Percentiles rank a stretch among this genome's conserved stretches.
These are phyloP conservation scores for Ogataea trehaloabstinens DNA, from an alignment of 805 yeast species.

Conservation along the genomic window DNA sequence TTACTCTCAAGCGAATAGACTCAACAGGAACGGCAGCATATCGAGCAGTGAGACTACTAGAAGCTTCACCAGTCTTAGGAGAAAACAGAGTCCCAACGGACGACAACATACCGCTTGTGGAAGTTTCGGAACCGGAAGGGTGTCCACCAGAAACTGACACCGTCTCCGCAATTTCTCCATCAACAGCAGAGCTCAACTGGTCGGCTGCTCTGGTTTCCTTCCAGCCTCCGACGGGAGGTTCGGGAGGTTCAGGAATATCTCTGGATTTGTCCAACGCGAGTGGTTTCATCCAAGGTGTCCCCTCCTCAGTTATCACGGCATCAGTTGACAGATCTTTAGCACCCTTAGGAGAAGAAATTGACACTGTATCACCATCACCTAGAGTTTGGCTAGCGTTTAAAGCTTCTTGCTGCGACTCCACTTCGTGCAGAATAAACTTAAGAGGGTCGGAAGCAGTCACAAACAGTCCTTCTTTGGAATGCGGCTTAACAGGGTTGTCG, in stretches of 20 bases:
- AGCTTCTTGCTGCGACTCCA: not conserved
- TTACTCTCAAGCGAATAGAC: constrained; percentile 8
- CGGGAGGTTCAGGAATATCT: constrained; percentile 5
- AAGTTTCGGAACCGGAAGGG: too few relatives aligned
- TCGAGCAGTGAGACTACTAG: constrained; percentile 15
- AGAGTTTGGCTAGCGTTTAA: too few relatives aligned
- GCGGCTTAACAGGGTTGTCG: constrained; percentile 36
- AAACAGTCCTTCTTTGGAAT: constrained; percentile 33
- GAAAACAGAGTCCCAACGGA: constrained; percentile 11
- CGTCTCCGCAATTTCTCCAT: too few relatives aligned
- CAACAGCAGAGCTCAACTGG: too few relatives aligned
- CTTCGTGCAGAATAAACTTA: constrained; percentile 16
- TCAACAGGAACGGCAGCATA: constrained; percentile 19
- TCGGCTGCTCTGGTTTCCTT: too few relatives aligned
- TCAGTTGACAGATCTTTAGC: not conserved
- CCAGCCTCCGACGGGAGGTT: not conserved
- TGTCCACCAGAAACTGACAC: too few relatives aligned
- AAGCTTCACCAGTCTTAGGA: constrained; percentile 7
- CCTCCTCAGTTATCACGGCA: constrained; percentile 2
- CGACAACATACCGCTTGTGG: constrained; percentile 2
- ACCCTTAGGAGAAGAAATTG: not conserved
- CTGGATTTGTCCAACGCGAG: constrained; percentile 18
- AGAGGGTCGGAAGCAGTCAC: constrained; percentile 30
- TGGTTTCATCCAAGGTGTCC: constrained; percentile 24
- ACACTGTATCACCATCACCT: not conserved